These are phyloP conservation scores for Hortaea werneckii DNA, from an alignment of 2,329 filamentous ascomycete genomes.

Conservation along the genomic window DNA sequence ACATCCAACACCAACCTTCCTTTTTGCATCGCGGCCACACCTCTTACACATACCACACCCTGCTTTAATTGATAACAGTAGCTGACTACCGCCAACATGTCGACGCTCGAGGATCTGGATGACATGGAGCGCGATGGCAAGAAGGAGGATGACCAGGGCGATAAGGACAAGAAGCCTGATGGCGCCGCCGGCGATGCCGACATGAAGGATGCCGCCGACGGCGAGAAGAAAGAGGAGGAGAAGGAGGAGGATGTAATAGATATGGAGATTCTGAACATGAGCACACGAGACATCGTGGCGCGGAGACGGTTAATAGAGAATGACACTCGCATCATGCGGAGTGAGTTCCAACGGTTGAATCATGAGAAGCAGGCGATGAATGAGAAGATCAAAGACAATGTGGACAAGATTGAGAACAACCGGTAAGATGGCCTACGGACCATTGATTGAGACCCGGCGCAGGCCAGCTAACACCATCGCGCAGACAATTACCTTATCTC, in stretches of 20 bases:
- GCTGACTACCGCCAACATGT: slow-evolving; percentile 48
- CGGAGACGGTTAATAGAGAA: slow-evolving; percentile 89
- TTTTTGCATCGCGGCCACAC: too few relatives aligned
- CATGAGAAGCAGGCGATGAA: slow-evolving; percentile 95
- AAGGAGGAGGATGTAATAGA: slow-evolving; percentile 66
- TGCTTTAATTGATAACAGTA: too few relatives aligned
- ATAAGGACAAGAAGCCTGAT: slow-evolving; percentile 50
- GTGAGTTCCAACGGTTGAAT: slow-evolving; percentile 84
- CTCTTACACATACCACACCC: too few relatives aligned
- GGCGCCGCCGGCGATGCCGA: slow-evolving; percentile 57
- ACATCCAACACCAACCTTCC: too few relatives aligned
- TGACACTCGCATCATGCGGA: slow-evolving; percentile 97
- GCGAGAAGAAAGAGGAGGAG: slow-evolving; percentile 48
- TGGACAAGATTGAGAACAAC: slow-evolving; percentile 99
- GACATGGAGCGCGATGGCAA: slow-evolving; percentile 72
- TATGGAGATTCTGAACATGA: slow-evolving; percentile 83
- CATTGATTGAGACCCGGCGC: slow-evolving; percentile 10
- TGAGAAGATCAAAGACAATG: slow-evolving; percentile 98
- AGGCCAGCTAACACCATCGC: slow-evolving; percentile 13
- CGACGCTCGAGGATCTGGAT: slow-evolving; percentile 84
- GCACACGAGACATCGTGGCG: slow-evolving; percentile 89
- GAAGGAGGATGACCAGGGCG: slow-evolving; percentile 48
- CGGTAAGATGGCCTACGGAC: slow-evolving; percentile 43
- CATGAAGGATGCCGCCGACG: slow-evolving; percentile 71
- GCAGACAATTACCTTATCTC: slow-evolving; percentile 90